Evolutionary conservation across 2,329 filamentous ascomycete genomes (phyloP).

Genomic region (Stachybotrys elegans): DNA sequence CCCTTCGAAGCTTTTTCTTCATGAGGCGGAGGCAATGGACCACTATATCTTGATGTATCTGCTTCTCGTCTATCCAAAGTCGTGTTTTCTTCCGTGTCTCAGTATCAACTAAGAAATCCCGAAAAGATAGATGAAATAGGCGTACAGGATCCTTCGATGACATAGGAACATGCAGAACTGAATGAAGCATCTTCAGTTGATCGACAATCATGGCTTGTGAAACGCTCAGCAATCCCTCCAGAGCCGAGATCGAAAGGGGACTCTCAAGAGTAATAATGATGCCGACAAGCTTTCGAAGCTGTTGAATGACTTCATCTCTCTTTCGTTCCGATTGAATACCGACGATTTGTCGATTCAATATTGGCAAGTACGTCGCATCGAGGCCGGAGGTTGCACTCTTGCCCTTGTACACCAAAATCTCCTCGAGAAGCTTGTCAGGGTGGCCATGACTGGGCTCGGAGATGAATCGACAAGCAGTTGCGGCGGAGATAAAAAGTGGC

Average conservation of each 20-base stretch:
- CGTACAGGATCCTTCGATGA: conserved; percentile 15
- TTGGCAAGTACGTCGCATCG: not conserved
- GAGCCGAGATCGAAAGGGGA: conserved; percentile 21
- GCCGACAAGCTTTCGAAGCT: conserved; percentile 23
- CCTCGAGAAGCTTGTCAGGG: conserved; percentile 13
- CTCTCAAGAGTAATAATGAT: conserved; percentile 21
- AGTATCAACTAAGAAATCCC: conserved; percentile 21
- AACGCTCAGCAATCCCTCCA: conserved; percentile 20
- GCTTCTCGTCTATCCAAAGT: conserved; percentile 11
- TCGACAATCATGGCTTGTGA: conserved; percentile 9
- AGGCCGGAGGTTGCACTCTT: not conserved
- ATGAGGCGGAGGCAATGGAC: conserved; percentile 4
- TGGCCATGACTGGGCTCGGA: conserved; percentile 9
- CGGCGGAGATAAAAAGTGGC: conserved; percentile 30
- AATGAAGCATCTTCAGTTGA: conserved; percentile 23
- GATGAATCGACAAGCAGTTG: conserved; percentile 24
- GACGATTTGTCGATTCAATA: conserved; percentile 2
- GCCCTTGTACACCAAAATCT: conserved; percentile 12
- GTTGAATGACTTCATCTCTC: conserved; percentile 7
- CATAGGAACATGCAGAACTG: conserved; percentile 25
- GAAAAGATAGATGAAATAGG: conserved; percentile 31
- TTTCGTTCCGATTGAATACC: not conserved
- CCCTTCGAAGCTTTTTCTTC: conserved; percentile 20
- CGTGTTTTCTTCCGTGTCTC: conserved; percentile 10
- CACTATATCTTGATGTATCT: conserved; percentile 1